Evolutionary conservation across 2,329 filamentous ascomycete genomes (phyloP).

Genomic region (Ampelomyces quisqualis): DNA sequence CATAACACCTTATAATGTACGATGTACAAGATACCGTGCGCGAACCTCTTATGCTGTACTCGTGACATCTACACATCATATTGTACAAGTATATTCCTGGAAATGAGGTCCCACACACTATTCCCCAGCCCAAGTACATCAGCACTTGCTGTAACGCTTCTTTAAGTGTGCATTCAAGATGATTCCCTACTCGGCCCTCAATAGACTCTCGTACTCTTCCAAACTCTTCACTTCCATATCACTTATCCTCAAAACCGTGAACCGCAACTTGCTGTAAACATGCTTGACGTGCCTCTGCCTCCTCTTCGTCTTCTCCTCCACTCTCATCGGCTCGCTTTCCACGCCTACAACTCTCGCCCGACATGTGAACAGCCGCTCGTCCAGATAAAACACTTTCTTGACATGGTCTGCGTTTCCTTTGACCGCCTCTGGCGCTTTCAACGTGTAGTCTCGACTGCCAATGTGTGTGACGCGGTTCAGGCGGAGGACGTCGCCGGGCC

Average conservation of each 20-base stretch:
- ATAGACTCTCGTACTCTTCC: constrained; percentile 54
- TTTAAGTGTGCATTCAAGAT: neutral
- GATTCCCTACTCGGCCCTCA: constrained; percentile 9
- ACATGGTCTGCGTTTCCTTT: constrained; percentile 34
- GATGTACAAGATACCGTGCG: neutral
- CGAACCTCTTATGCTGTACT: neutral
- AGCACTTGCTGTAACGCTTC: no score
- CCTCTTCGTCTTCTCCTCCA: constrained; percentile 63
- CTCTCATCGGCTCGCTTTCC: constrained; percentile 66
- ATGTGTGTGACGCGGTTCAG: constrained; percentile 81
- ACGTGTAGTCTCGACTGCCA: constrained; percentile 85
- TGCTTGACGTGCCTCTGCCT: constrained; percentile 66
- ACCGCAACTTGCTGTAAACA: constrained; percentile 86
- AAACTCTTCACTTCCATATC: constrained; percentile 69
- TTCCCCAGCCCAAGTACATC: no score
- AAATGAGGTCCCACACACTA: no score
- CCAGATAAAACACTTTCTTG: constrained; percentile 62
- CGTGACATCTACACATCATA: neutral
- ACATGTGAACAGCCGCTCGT: constrained; percentile 81
- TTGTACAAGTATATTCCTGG: no score
- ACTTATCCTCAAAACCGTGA: constrained; percentile 80
- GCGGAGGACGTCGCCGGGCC: constrained; percentile 79
- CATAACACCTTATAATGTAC: neutral
- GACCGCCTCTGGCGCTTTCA: constrained; percentile 57
- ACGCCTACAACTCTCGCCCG: constrained; percentile 80